Conservation (phyloP, 164 flowering plant genomes). For the Vitis cinerea region DNA sequence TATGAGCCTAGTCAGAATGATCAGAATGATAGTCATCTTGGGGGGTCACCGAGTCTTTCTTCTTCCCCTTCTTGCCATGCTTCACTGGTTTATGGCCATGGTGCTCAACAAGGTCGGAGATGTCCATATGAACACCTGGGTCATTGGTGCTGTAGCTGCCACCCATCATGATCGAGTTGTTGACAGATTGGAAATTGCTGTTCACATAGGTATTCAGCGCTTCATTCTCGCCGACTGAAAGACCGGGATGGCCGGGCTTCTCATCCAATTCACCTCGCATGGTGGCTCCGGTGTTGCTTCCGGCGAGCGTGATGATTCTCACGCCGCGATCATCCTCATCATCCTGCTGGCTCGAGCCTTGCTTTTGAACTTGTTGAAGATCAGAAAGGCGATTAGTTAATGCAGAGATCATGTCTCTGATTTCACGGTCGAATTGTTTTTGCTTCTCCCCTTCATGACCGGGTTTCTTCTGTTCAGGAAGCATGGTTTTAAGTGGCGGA, state of each 20-base stretch:
- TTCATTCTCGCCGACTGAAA: constrained; percentile 23
- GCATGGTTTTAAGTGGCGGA: constrained; percentile 9
- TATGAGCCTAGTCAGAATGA: constrained; percentile 3
- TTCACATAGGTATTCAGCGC: constrained; percentile 51
- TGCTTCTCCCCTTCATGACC: constrained; percentile 25
- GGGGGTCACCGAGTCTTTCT: constrained; percentile 23
- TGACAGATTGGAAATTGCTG: constrained; percentile 79
- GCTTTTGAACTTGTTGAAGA: constrained; percentile 33
- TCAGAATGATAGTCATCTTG: constrained; percentile 23
- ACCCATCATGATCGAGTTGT: constrained; percentile 75
- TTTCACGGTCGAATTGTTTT: constrained; percentile 37
- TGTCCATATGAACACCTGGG: constrained; percentile 80
- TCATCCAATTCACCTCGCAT: constrained; percentile 51
- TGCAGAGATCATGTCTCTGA: constrained; percentile 52
- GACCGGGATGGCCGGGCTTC: constrained; percentile 5
- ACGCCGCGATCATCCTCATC: constrained; percentile 33
- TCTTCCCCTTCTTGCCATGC: constrained; percentile 31
- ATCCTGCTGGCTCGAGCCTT: constrained; percentile 15
- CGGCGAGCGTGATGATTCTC: constrained; percentile 67
- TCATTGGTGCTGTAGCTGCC: constrained; percentile 62
- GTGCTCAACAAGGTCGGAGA: constrained; percentile 31
- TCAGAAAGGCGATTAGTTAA: constrained; percentile 39
- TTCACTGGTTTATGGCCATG: constrained; percentile 2
- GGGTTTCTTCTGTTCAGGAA: constrained; percentile 14
- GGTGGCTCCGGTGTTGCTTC: constrained; percentile 70